These are phyloP conservation scores for Coprinopsis strossmayeri DNA, from an alignment of 768 basidiomycete species.

Conservation along the genomic window DNA sequence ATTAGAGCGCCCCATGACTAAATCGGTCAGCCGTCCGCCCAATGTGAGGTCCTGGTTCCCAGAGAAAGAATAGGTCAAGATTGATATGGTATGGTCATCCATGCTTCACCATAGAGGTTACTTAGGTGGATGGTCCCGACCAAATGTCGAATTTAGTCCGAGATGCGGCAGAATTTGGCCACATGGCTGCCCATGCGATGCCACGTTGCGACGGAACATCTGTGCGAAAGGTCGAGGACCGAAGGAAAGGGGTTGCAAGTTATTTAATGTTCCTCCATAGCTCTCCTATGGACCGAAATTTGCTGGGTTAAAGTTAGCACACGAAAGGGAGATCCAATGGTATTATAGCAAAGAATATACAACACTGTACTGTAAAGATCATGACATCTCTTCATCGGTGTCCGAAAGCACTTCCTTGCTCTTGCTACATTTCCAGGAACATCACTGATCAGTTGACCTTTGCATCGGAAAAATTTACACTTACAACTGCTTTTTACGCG, in stretches of 20 bases:
- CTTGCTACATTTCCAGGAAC: conserved; percentile 58
- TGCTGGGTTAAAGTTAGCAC: neutral
- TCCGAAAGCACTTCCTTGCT: conserved; percentile 85
- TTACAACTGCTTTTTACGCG: conserved; percentile 74
- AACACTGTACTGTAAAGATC: conserved; percentile 15
- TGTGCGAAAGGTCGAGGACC: too few relatives aligned
- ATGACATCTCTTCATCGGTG: conserved; percentile 80
- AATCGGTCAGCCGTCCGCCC: too few relatives aligned
- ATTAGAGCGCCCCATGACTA: too few relatives aligned
- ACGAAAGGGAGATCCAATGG: neutral
- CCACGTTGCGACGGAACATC: neutral
- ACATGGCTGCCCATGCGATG: neutral
- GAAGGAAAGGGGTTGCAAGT: too few relatives aligned
- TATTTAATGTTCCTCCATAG: too few relatives aligned
- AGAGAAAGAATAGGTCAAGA: too few relatives aligned
- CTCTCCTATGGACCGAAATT: neutral
- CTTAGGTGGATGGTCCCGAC: neutral
- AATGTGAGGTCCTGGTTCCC: too few relatives aligned
- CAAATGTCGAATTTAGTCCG: conserved; percentile 5
- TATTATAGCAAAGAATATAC: neutral
- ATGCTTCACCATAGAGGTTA: neutral
- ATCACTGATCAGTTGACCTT: conserved; percentile 10
- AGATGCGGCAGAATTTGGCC: neutral
- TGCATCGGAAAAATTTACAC: conserved; percentile 20
- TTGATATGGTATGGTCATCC: neutral